Evolutionary conservation across 2,329 filamentous ascomycete species (phyloP).

Genomic region (Monosporascus cannonballus): DNA sequence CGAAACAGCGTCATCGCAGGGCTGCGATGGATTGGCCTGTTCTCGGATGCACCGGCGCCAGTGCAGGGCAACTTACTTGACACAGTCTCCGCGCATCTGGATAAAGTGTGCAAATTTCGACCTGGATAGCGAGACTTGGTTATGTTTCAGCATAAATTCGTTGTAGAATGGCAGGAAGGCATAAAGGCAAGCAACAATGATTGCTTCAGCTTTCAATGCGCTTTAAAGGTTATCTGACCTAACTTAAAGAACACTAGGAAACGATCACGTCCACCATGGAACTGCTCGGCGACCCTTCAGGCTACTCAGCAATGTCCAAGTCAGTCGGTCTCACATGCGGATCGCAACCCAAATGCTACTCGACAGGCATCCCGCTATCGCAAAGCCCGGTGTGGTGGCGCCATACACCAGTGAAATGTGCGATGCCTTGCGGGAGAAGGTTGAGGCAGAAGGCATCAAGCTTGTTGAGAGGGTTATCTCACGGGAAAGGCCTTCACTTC

Average conservation of each 20-base stretch:
- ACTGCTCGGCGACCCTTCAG: constrained; percentile 61
- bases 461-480: not conserved
- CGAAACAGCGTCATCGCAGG: constrained; percentile 57
- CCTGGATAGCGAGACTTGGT: constrained; percentile 58
- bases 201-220: too few species aligned
- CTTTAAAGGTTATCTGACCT: too few species aligned
- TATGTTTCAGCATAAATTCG: constrained; percentile 61
- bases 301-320: constrained; percentile 63
- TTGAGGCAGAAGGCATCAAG: not conserved
- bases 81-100: constrained; percentile 64
- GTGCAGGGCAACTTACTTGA: constrained; percentile 61
- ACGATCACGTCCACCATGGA: constrained; percentile 52
- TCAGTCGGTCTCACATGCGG: constrained; percentile 61
- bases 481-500: too few species aligned
- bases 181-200: constrained; percentile 19
- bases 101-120: constrained; percentile 67
- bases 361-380: constrained; percentile 33
- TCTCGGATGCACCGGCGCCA: constrained; percentile 47
- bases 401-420: constrained; percentile 12
- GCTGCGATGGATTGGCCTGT: constrained; percentile 56
- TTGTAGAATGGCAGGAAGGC: constrained; percentile 61
- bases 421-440: constrained; percentile 4
- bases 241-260: too few species aligned
- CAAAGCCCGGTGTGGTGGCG: constrained; percentile 10
- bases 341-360: constrained; percentile 58